phyloP scores from a whole-genome alignment of 2,329 filamentous ascomycete genomes.

The Akanthomyces lecanii region DNA sequence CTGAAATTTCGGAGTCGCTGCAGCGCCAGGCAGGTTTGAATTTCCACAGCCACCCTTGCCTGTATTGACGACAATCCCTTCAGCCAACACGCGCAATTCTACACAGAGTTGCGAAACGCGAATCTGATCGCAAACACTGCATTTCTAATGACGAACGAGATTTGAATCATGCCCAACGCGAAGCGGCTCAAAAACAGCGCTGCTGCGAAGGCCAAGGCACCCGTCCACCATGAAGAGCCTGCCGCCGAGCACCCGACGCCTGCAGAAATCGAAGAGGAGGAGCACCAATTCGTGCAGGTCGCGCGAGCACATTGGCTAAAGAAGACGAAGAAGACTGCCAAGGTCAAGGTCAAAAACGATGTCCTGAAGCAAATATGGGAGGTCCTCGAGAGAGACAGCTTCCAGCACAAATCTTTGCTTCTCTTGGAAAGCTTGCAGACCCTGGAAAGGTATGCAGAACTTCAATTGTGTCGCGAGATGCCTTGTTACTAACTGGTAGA shows the following conservation, averaged over 20 bases:
- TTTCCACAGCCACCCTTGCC: slow-evolving; percentile 15
- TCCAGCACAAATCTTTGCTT: slow-evolving; percentile 71
- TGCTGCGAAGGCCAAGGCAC: slow-evolving; percentile 35
- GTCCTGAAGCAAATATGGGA: slow-evolving; percentile 90
- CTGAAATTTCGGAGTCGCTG: slow-evolving; percentile 31
- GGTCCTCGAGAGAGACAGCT: slow-evolving; percentile 74
- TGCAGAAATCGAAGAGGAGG: slow-evolving; percentile 66
- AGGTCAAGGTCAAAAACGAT: slow-evolving; percentile 74
- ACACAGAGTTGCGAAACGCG: not conserved
- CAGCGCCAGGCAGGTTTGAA: slow-evolving; percentile 17
- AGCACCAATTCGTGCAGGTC: slow-evolving; percentile 68
- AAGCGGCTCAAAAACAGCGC: slow-evolving; percentile 55
- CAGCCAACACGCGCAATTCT: slow-evolving; percentile 5
- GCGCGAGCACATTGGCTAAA: slow-evolving; percentile 85
- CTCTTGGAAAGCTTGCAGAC: slow-evolving; percentile 87
- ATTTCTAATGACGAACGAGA: slow-evolving; percentile 13
- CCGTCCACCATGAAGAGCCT: slow-evolving; percentile 36
- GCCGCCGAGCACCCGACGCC: slow-evolving; percentile 45
- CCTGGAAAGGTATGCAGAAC: slow-evolving; percentile 64
- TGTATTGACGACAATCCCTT: not conserved
- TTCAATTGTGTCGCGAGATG: not conserved
- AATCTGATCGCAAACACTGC: not conserved
- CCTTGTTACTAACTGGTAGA: slow-evolving; percentile 24
- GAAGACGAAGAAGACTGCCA: slow-evolving; percentile 53
- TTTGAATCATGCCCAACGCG: slow-evolving; percentile 49